These are phyloP conservation scores for Aegilops bicornis DNA, from an alignment of 176 grass and related monocot species.

Conservation along the genomic window DNA sequence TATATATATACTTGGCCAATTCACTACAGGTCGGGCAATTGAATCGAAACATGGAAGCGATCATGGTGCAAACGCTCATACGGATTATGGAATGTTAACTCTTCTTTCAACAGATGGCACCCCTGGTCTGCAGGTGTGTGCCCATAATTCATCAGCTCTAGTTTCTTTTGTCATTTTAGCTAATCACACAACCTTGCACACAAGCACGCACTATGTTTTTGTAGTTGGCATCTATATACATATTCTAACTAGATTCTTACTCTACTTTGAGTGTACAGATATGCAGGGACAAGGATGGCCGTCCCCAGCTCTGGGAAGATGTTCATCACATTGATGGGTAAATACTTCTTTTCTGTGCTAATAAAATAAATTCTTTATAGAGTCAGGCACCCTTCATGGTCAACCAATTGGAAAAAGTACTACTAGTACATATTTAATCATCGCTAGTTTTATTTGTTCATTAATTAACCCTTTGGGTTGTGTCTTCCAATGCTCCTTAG, in stretches of 20 bases:
- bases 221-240: not conserved
- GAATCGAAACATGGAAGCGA: conserved; percentile 46
- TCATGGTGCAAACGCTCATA: conserved; percentile 73
- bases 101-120: conserved; percentile 71
- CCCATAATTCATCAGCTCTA: not conserved
- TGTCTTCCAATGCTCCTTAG: too few relatives aligned
- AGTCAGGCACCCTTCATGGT: too few relatives aligned
- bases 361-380: too few relatives aligned
- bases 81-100: conserved; percentile 74
- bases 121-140: conserved; percentile 66
- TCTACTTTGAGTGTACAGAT: conserved; percentile 48
- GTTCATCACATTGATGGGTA: conserved; percentile 76
- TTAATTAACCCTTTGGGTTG: too few relatives aligned
- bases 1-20: not conserved
- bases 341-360: not conserved
- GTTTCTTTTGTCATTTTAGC: not conserved
- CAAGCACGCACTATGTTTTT: too few relatives aligned
- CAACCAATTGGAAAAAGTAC: too few relatives aligned
- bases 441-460: too few relatives aligned
- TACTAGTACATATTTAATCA: too few relatives aligned
- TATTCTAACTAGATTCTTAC: not conserved
- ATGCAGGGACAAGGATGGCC: conserved; percentile 83
- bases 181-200: not conserved
- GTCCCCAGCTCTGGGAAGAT: conserved; percentile 83
- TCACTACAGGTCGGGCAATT: conserved; percentile 37